These are phyloP conservation scores for Trebouxia sp. DNA, from an alignment of 139 green algal genomes.

Conservation along the genomic window DNA sequence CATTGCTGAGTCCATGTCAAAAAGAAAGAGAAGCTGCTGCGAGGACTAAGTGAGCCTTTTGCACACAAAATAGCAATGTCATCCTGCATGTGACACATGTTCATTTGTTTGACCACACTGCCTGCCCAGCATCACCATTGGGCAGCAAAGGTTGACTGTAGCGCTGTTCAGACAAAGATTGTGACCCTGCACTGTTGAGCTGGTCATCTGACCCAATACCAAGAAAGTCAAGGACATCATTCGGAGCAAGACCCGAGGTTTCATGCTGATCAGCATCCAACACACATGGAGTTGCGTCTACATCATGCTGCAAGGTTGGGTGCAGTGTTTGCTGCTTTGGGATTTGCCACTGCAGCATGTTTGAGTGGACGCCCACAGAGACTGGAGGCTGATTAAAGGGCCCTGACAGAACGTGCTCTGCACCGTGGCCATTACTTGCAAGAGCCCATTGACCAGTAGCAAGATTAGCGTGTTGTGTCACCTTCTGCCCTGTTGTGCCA, in stretches of 20 bases:
- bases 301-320: neutral
- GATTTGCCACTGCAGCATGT: neutral
- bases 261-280: constrained; percentile 4
- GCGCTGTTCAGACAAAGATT: neutral
- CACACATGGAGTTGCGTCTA: neutral
- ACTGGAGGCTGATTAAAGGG: neutral
- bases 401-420: neutral
- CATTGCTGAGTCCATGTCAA: no score
- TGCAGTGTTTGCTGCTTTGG: neutral
- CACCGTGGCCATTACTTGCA: neutral
- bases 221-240: constrained; percentile 20
- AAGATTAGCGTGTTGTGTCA: neutral
- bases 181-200: neutral
- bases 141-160: neutral
- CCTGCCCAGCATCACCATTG: neutral
- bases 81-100: neutral
- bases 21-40: no score
- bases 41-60: no score
- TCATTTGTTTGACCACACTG: neutral
- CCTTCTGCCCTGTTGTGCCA: no score
- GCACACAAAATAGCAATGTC: neutral
- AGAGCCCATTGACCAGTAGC: constrained; percentile 4
- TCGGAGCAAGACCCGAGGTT: neutral
- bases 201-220: constrained; percentile 13
- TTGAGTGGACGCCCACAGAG: neutral